These are phyloP conservation scores for Fusarium buxicola DNA, from an alignment of 2,329 filamentous ascomycete genomes.

Conservation along the genomic window DNA sequence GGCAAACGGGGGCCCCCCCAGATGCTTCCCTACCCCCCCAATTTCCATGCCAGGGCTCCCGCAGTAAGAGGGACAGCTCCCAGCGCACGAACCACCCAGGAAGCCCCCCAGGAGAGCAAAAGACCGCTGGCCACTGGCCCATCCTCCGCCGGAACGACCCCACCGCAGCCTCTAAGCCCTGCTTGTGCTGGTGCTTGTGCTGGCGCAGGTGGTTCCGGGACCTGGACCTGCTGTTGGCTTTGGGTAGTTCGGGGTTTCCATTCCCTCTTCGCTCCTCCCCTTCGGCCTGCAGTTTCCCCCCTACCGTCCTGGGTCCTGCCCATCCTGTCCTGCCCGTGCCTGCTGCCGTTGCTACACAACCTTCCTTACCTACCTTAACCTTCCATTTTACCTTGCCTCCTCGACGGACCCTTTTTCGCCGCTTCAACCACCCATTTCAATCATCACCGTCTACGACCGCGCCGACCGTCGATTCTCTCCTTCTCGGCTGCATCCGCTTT, in stretches of 20 bases:
- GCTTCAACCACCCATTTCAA: conserved; percentile 41
- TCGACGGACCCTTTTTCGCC: conserved; percentile 43
- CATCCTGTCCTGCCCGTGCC: conserved; percentile 32
- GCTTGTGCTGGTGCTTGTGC: conserved; percentile 24
- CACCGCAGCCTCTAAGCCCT: conserved; percentile 32
- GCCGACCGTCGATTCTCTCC: conserved; percentile 38
- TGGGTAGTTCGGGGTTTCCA: conserved; percentile 29
- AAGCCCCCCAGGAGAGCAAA: conserved; percentile 13
- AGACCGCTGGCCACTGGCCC: conserved; percentile 19
- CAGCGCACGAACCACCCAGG: conserved; percentile 41
- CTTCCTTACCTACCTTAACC: conserved; percentile 34
- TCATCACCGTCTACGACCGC: conserved; percentile 30
- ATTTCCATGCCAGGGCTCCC: conserved; percentile 46
- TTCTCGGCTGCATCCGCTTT: conserved; percentile 35
- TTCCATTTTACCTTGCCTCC: conserved; percentile 37
- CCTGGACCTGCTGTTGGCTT: conserved; percentile 32
- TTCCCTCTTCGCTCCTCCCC: conserved; percentile 29
- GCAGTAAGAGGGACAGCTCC: conserved; percentile 37
- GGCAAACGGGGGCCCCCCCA: conserved; percentile 33
- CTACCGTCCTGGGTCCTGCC: conserved; percentile 35
- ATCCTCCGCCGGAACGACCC: conserved; percentile 12
- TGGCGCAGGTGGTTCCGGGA: conserved; percentile 26
- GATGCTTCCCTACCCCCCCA: conserved; percentile 36
- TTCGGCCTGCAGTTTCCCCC: conserved; percentile 43
- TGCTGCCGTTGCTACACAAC: conserved; percentile 29